Percentiles rank a stretch among this genome's conserved stretches.
Evolutionary conservation across 805 yeast species (phyloP).

Genomic region (Teunomyces kruisii): DNA sequence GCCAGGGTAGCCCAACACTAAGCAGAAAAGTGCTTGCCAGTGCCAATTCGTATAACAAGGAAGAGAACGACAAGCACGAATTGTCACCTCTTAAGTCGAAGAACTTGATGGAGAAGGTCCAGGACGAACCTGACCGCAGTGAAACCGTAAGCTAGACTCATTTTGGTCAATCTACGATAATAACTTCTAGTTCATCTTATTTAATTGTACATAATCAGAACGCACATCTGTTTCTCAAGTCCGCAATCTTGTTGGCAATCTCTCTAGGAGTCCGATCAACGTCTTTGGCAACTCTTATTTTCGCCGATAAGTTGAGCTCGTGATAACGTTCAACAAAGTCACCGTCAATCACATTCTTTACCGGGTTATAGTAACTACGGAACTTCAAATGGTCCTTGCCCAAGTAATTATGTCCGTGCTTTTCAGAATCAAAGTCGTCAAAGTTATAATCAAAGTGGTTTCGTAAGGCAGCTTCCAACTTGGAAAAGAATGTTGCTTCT

Average conservation of each 20-base stretch:
- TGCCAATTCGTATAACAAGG: slow-evolving; percentile 9
- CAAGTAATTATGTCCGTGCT: slow-evolving; percentile 37
- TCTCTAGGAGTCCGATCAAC: slow-evolving; percentile 50
- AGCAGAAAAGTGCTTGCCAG: slow-evolving; percentile 22
- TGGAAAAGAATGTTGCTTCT: slow-evolving; percentile 60
- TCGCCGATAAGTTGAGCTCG: slow-evolving; percentile 30
- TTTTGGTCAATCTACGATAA: not conserved
- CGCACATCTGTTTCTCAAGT: slow-evolving; percentile 43
- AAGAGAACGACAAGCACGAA: slow-evolving; percentile 14
- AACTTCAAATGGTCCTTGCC: slow-evolving; percentile 69
- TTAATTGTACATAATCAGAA: slow-evolving; percentile 1
- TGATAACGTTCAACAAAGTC: slow-evolving; percentile 70
- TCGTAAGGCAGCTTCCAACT: slow-evolving; percentile 50
- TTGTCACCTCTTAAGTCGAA: slow-evolving; percentile 17
- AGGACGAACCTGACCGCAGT: slow-evolving; percentile 3
- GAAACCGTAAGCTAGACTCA: not conserved
- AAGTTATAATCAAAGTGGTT: slow-evolving; percentile 24
- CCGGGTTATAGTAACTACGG: slow-evolving; percentile 82
- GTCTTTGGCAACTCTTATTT: slow-evolving; percentile 37
- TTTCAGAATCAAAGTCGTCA: slow-evolving; percentile 23
- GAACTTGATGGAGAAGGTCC: slow-evolving; percentile 2
- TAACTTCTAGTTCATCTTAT: not conserved
- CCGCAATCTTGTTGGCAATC: slow-evolving; percentile 51
- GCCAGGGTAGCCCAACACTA: slow-evolving; percentile 42
- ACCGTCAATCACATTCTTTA: slow-evolving; percentile 78